Evolutionary conservation across 805 yeast genomes (phyloP).

Genomic region (Lipomyces starkeyi): DNA sequence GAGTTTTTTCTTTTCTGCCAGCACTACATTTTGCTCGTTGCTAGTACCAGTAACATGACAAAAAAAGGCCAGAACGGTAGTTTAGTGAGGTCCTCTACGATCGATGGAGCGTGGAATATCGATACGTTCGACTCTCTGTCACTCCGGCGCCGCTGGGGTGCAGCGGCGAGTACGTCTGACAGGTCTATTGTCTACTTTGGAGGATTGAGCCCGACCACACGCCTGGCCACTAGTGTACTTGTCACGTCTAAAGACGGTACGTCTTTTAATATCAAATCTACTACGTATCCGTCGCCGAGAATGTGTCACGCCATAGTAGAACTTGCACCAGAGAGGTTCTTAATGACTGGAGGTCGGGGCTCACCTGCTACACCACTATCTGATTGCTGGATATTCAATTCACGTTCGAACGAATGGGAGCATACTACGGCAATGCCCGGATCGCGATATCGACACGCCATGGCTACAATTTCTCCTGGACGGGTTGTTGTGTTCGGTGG

Average conservation of each 20-base stretch:
- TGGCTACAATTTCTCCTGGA: conserved; percentile 45
- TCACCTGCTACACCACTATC: conserved; percentile 58
- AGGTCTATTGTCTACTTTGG: conserved; percentile 22
- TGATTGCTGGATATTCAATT: conserved; percentile 53
- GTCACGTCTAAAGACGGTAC: conserved; percentile 12
- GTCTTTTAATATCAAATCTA: conserved; percentile 40
- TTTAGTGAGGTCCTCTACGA: background rate
- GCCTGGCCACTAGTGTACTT: conserved; percentile 34
- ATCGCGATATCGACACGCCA: conserved; percentile 59
- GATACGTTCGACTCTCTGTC: background rate
- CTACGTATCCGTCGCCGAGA: conserved; percentile 48
- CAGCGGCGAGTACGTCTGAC: conserved; percentile 8
- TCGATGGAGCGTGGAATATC: background rate
- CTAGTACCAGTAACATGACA: conserved; percentile 46
- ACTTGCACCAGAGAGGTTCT: conserved; percentile 42
- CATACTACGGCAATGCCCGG: conserved; percentile 50
- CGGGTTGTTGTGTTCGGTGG: conserved; percentile 59
- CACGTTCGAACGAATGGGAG: conserved; percentile 50
- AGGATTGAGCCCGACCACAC: conserved; percentile 30
- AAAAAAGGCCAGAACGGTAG: background rate
- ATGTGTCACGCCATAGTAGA: conserved; percentile 63
- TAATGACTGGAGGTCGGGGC: conserved; percentile 71
- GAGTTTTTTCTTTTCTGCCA: conserved; percentile 77
- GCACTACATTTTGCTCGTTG: conserved; percentile 73
- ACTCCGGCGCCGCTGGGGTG: conserved; percentile 28